Base-by-base conservation (phyloP, 345 rosid species). In the Eucalyptus cloeziana region DNA sequence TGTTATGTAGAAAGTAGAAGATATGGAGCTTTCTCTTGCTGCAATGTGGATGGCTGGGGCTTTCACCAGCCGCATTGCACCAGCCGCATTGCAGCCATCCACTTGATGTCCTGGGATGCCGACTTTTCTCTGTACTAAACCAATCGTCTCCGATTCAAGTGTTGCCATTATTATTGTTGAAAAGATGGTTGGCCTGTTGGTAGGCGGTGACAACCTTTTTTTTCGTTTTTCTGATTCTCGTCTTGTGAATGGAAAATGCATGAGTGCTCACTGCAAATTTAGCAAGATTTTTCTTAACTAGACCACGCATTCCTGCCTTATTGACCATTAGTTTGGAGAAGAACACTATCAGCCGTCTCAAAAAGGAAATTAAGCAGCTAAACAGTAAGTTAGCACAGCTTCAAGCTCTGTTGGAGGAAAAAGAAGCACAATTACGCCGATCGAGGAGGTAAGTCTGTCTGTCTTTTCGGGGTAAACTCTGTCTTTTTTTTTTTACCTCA, bases 401-500 rank as follows among this genome's bases (percentile, higher is more conserved):
- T 90, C 97, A 95, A 94, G 94, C 94, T 25, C 89, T 92, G 56
- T 88, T 95, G 88, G 96, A 95, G 93, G 96, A 94, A 88, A 95
- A 94, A 89, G 96, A 94, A 49, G 89, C 91, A 90, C 96, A 94
- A 60, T 64, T 94, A 89, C 64, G 83, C 81, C 93, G 37, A 67
- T 91, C 90, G 51, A 92, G 93, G 90, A 93, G 95, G 97, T 94
- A 92, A 89, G 83, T 47, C 45, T 37, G 81, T 71, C 45, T 37
- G 9, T n/a, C 37, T 30, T 64, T 64, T 64, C 13, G 3, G 16
- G 37, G 9, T 64, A 83, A 15, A 24, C 60, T 91, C 50, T 85
- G 15, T 58, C 21, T 64, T 81, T 31, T 40, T 21, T 40, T 25
- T 49, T 31, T 67, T 50, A 25, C 86, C 88, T 88, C 33, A 76